phyloP scores from a whole-genome alignment of 75 land plant species.

The Selaginella tamariscina region DNA sequence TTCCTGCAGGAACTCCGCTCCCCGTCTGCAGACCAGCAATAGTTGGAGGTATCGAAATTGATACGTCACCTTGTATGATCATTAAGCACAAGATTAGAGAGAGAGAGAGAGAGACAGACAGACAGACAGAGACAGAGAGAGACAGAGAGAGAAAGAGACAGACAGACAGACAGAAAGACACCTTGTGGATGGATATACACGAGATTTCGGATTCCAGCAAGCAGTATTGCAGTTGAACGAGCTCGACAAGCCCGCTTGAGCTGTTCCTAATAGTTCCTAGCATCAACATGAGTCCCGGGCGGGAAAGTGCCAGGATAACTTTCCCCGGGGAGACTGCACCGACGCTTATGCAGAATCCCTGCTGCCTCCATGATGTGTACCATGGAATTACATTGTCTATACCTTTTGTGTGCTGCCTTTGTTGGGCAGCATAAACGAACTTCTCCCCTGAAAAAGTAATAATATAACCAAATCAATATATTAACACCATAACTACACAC shows the following conservation, averaged over 20 bases:
- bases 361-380: slow-evolving; percentile 71
- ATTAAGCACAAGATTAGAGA: slow-evolving; percentile 86
- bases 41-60: slow-evolving; percentile 23
- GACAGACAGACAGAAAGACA: no score
- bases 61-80: slow-evolving; percentile 41
- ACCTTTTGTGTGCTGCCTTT: slow-evolving; percentile 62
- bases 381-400: slow-evolving; percentile 38
- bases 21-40: slow-evolving; percentile 23
- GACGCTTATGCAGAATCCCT: slow-evolving; percentile 29
- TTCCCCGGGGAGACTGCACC: slow-evolving; percentile 23
- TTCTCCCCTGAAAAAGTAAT: no score
- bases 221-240: slow-evolving; percentile 46
- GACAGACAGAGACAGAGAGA: no score
- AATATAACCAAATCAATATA: no score
- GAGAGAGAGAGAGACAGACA: no score
- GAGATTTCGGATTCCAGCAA: slow-evolving; percentile 64
- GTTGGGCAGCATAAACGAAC: slow-evolving; percentile 81
- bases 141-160: no score
- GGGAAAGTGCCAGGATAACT: slow-evolving; percentile 58
- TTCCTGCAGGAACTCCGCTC: slow-evolving; percentile 24
- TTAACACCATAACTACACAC: no score
- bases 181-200: slow-evolving; percentile 84
- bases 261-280: slow-evolving; percentile 41
- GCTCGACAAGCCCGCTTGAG: slow-evolving; percentile 37
- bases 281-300: slow-evolving; percentile 57